phyloP scores from a whole-genome alignment of 148 eudicot species.

The Cornus controversa region DNA sequence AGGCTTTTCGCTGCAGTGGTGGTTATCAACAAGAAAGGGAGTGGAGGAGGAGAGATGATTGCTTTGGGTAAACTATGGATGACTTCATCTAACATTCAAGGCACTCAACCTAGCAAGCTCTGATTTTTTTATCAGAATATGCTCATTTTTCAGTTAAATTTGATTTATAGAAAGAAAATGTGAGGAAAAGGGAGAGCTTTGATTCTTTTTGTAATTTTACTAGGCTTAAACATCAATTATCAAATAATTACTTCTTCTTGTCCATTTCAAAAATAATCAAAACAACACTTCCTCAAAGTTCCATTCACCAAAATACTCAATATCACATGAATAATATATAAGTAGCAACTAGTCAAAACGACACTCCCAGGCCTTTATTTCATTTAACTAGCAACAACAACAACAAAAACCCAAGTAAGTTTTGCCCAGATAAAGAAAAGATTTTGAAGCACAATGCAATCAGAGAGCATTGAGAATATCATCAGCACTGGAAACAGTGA shows the following conservation, averaged over 20 bases:
- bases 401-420: background rate
- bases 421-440: background rate
- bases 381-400: too few species aligned
- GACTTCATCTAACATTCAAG: background rate
- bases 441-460: background rate
- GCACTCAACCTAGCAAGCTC: slow-evolving; percentile 21
- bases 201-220: too few species aligned
- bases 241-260: too few species aligned
- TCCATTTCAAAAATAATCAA: too few species aligned
- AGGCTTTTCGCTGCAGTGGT: slow-evolving; percentile 20
- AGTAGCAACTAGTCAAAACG: too few species aligned
- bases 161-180: too few species aligned
- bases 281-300: too few species aligned
- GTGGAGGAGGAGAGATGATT: slow-evolving; percentile 14
- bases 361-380: too few species aligned
- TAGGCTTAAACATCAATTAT: too few species aligned
- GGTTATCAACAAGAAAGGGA: slow-evolving; percentile 21
- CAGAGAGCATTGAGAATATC: slow-evolving; percentile 26
- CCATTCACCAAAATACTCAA: too few species aligned
- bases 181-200: too few species aligned
- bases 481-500: slow-evolving; percentile 29
- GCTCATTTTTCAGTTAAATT: background rate
- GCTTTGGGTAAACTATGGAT: slow-evolving; percentile 32
- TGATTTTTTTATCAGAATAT: background rate
- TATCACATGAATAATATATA: too few species aligned